Evolutionary conservation across 2,329 filamentous ascomycete genomes (phyloP).

Genomic region (Sarocladiaceae sp.): DNA sequence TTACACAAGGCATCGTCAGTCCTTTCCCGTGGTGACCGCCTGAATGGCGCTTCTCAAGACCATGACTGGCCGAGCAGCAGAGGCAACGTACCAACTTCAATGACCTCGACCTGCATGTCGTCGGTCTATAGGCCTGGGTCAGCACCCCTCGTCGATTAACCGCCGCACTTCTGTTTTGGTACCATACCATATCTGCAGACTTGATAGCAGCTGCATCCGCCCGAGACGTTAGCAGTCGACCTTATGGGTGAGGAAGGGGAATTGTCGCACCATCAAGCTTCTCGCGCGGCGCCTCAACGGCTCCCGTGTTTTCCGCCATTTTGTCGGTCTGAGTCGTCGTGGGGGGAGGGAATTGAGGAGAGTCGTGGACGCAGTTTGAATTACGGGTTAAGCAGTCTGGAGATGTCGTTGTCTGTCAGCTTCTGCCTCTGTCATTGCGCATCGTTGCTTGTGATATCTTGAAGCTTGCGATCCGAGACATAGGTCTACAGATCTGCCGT

Average conservation of each 20-base stretch:
- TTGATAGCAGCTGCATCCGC: constrained; percentile 77
- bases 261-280: constrained; percentile 67
- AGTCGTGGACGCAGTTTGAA: no score
- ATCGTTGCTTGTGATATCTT: no score
- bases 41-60: no score
- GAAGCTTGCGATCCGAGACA: no score
- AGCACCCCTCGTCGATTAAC: constrained; percentile 12
- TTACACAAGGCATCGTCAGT: constrained; percentile 20
- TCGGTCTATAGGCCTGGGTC: constrained; percentile 62
- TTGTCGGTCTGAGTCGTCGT: not conserved
- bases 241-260: no score
- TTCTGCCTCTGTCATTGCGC: no score
- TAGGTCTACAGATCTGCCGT: no score
- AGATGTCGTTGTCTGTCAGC: no score
- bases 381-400: no score
- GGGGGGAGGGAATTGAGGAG: not conserved
- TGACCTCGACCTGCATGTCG: constrained; percentile 92
- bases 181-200: constrained; percentile 97
- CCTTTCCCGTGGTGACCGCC: not conserved
- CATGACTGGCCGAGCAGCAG: no score
- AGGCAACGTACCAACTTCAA: constrained; percentile 78
- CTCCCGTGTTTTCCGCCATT: constrained; percentile 37
- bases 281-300: constrained; percentile 54
- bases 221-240: no score
- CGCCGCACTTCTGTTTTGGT: no score